Conservation (phyloP, 805 yeast genomes). For the Vanderwaltozyma yarrowii region DNA sequence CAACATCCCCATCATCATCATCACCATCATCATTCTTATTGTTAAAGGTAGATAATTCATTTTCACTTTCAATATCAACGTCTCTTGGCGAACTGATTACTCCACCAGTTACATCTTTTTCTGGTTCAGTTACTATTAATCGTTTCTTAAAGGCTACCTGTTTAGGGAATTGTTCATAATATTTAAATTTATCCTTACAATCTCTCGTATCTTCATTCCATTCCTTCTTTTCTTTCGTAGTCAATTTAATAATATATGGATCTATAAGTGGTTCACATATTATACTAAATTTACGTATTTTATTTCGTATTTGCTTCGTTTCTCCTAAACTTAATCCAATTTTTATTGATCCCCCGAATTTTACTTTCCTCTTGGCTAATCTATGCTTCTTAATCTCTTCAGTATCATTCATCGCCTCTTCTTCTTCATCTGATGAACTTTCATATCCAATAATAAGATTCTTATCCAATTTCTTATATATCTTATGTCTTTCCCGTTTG, state of each 20-base stretch:
- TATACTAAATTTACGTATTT: constrained; percentile 12
- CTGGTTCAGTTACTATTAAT: neutral
- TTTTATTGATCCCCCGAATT: constrained; percentile 19
- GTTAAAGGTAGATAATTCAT: neutral
- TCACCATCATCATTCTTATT: neutral
- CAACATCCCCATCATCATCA: neutral
- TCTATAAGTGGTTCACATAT: constrained; percentile 24
- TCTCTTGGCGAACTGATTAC: neutral
- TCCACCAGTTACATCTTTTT: no score
- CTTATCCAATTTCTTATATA: constrained; percentile 18
- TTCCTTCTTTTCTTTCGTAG: constrained; percentile 11
- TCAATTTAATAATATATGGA: constrained; percentile 19
- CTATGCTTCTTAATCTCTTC: constrained; percentile 14
- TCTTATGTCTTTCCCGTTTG: constrained; percentile 8
- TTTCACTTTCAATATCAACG: neutral
- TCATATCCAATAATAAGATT: constrained; percentile 14
- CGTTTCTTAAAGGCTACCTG: constrained; percentile 12
- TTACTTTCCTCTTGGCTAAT: constrained; percentile 6
- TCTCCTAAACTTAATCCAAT: constrained; percentile 8
- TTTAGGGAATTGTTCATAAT: constrained; percentile 9
- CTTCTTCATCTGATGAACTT: constrained; percentile 27
- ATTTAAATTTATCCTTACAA: constrained; percentile 6
- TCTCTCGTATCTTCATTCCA: constrained; percentile 9
- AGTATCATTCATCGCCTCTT: constrained; percentile 10
- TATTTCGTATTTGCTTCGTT: neutral